Conservation (phyloP, 306 rosid species). For the Lathyrus sativus region DNA sequence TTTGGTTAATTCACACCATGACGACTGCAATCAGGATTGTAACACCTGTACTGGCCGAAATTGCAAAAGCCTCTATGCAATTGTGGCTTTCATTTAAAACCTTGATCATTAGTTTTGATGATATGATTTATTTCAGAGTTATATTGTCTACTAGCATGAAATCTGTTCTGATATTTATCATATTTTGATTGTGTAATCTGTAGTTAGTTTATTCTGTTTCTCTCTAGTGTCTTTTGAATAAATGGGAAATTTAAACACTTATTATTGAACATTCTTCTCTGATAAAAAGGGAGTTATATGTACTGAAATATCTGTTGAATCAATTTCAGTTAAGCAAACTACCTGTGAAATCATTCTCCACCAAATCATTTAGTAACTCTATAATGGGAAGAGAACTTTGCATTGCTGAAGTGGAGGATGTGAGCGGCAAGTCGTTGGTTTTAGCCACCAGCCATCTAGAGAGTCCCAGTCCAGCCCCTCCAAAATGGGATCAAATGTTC, state of each 20-base stretch:
- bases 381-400: constrained; percentile 90
- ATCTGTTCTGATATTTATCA: constrained; percentile 13
- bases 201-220: neutral
- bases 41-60: too few relatives aligned
- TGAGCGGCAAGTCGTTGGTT: constrained; percentile 50
- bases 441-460: constrained; percentile 96
- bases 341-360: constrained; percentile 69
- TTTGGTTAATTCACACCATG: too few relatives aligned
- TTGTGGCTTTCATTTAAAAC: too few relatives aligned
- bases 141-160: constrained; percentile 21
- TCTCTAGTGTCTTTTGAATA: constrained; percentile 15
- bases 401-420: constrained; percentile 70
- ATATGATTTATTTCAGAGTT: neutral
- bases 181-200: neutral
- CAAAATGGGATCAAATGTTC: constrained; percentile 91
- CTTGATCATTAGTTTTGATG: too few relatives aligned
- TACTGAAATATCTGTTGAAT: constrained; percentile 13
- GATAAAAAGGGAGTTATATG: constrained; percentile 1
- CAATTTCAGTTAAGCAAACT: constrained; percentile 74
- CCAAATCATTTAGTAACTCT: constrained; percentile 63
- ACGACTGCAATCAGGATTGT: too few relatives aligned
- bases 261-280: neutral
- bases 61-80: too few relatives aligned
- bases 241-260: neutral
- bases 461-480: constrained; percentile 89